A percentile compares a stretch with the other conserved stretches of the same genome.
phyloP scores from a whole-genome alignment of 202 grass and related monocot species.

The Dendrocalamus latiflorus region DNA sequence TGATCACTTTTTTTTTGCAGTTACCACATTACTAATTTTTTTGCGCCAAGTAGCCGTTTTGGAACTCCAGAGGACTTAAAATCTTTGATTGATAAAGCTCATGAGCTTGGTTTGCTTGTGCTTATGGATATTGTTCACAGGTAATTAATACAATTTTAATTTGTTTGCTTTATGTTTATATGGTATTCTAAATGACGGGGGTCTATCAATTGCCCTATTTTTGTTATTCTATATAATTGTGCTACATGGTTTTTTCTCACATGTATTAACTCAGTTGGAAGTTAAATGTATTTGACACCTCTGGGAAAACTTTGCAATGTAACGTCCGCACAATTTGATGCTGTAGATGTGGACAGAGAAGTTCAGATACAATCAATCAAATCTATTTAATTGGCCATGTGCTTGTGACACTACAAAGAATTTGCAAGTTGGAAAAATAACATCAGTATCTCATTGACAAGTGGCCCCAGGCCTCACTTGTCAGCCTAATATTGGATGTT shows the following conservation, averaged over 20 bases:
- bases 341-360: neutral
- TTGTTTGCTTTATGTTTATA: slow-evolving; percentile 18
- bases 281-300: slow-evolving; percentile 17
- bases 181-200: neutral
- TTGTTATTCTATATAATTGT: neutral
- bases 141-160: slow-evolving; percentile 3
- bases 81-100: too few relatives aligned
- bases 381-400: neutral
- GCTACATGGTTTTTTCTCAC: neutral
- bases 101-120: too few relatives aligned
- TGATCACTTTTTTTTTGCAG: too few relatives aligned
- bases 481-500: neutral
- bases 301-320: neutral
- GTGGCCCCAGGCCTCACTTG: neutral
- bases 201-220: neutral
- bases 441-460: neutral
- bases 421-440: neutral
- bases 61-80: too few relatives aligned
- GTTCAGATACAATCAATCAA: neutral
- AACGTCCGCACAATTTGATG: neutral
- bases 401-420: neutral
- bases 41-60: too few relatives aligned
- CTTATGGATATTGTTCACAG: too few relatives aligned
- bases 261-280: neutral
- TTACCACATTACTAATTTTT: too few relatives aligned